phyloP scores from a whole-genome alignment of 306 rosid genomes.

The Luffa aegyptiaca region DNA sequence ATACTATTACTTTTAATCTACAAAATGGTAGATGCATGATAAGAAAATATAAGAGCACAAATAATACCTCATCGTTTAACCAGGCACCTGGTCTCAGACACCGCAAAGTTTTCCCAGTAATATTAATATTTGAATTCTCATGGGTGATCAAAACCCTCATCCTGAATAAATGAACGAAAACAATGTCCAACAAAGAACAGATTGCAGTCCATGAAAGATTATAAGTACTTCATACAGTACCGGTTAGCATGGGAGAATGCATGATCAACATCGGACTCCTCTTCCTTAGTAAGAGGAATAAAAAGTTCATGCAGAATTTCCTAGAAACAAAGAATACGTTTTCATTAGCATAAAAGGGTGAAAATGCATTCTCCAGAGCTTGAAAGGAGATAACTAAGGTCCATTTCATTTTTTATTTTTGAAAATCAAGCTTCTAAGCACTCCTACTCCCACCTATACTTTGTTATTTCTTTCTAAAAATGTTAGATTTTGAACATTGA shows the following conservation, averaged over 20 bases:
- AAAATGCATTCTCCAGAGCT: not conserved
- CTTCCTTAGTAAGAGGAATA: constrained; percentile 51
- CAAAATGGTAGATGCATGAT: not conserved
- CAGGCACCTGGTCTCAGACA: constrained; percentile 72
- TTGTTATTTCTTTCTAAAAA: too few species aligned
- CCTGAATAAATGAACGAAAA: constrained; percentile 32
- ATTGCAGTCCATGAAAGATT: constrained; percentile 7
- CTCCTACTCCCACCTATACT: too few species aligned
- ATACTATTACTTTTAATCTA: not conserved
- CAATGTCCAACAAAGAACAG: constrained; percentile 12
- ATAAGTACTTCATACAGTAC: constrained; percentile 32
- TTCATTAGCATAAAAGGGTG: not conserved
- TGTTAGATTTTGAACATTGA: too few species aligned
- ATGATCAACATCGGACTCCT: constrained; percentile 30
- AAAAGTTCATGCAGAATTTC: constrained; percentile 47
- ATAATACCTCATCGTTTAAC: constrained; percentile 88
- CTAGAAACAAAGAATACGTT: constrained; percentile 28
- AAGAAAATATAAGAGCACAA: constrained; percentile 10
- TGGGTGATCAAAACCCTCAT: constrained; percentile 59
- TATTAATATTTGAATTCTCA: constrained; percentile 59
- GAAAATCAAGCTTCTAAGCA: too few species aligned
- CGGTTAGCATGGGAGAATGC: constrained; percentile 40
- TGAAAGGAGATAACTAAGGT: not conserved
- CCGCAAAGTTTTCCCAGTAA: constrained; percentile 52
- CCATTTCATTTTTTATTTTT: too few species aligned